Evolutionary conservation across 257 asterid species (phyloP).

Genomic region (Fraxinus anomala): DNA sequence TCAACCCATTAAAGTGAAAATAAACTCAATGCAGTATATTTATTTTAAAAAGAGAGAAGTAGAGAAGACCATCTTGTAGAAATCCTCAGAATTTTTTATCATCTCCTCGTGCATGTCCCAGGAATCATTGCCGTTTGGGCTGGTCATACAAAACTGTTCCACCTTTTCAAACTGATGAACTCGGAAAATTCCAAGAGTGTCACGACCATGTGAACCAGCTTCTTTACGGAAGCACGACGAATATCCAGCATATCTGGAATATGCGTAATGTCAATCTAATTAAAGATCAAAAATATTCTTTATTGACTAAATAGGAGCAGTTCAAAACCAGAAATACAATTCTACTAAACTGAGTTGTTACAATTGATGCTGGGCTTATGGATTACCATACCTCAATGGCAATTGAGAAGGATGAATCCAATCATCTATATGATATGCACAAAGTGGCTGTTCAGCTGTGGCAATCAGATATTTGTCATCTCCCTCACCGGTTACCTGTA

Average conservation of each 20-base stretch:
- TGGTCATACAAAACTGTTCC: slow-evolving; percentile 85
- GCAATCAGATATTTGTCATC: slow-evolving; percentile 96
- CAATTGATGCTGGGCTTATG: not conserved
- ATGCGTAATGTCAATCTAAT: slow-evolving; percentile 15
- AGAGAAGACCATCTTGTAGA: slow-evolving; percentile 64
- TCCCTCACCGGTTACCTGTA: slow-evolving; percentile 94
- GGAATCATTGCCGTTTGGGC: slow-evolving; percentile 77
- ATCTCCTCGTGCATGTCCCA: slow-evolving; percentile 99
- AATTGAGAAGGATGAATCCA: slow-evolving; percentile 89
- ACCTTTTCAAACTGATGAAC: slow-evolving; percentile 94
- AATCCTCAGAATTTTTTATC: slow-evolving; percentile 86
- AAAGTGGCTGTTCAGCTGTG: slow-evolving; percentile 92
- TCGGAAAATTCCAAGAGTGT: slow-evolving; percentile 89
- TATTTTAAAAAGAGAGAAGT: not conserved
- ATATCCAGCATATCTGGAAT: slow-evolving; percentile 82
- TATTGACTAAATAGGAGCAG: not conserved
- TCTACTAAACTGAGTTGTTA: not conserved
- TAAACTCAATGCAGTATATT: not conserved
- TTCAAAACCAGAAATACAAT: slow-evolving; percentile 15
- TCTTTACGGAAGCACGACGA: slow-evolving; percentile 94
- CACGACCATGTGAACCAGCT: slow-evolving; percentile 97
- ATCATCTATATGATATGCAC: slow-evolving; percentile 88
- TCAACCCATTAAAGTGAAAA: not conserved
- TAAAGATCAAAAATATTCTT: not conserved
- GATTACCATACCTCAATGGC: slow-evolving; percentile 62